These are phyloP conservation scores for Aspergillus egyptiacus DNA, from an alignment of 495 filamentous ascomycete genomes.

Conservation along the genomic window DNA sequence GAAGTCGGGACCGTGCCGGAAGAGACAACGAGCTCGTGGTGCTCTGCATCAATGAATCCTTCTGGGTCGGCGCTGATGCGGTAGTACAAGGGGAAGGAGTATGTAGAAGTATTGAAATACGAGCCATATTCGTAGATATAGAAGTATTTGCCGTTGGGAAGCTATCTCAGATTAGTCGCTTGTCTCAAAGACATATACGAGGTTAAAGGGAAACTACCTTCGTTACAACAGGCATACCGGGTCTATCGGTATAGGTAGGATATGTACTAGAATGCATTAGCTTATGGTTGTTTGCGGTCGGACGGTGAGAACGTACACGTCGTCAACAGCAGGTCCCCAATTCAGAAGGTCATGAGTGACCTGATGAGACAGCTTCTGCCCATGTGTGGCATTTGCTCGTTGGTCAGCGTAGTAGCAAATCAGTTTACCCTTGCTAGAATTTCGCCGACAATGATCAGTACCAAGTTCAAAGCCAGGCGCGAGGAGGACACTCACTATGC, in stretches of 20 bases:
- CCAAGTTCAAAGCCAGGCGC: background rate
- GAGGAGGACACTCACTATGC: slow-evolving; percentile 26
- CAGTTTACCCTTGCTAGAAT: slow-evolving; percentile 45
- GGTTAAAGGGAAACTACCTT: slow-evolving; percentile 17
- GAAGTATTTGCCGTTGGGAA: slow-evolving; percentile 57
- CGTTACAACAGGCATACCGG: slow-evolving; percentile 60
- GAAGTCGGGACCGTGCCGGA: slow-evolving; percentile 47
- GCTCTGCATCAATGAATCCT: slow-evolving; percentile 40
- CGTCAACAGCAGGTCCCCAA: slow-evolving; percentile 56
- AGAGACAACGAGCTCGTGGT: slow-evolving; percentile 37
- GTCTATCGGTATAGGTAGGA: slow-evolving; percentile 53
- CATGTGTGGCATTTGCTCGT: slow-evolving; percentile 51
- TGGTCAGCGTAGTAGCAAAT: slow-evolving; percentile 67
- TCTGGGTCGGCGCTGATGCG: slow-evolving; percentile 47
- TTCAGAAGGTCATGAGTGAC: slow-evolving; percentile 47
- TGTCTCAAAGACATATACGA: background rate
- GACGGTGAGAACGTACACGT: slow-evolving; percentile 38
- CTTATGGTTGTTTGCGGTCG: background rate
- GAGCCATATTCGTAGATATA: slow-evolving; percentile 60
- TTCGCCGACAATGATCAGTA: background rate
- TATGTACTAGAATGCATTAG: slow-evolving; percentile 32
- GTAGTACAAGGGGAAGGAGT: slow-evolving; percentile 55
- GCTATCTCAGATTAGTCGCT: slow-evolving; percentile 20
- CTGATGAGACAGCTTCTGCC: slow-evolving; percentile 63
- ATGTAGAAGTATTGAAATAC: slow-evolving; percentile 32